Conservation (phyloP, 306 rosid species). For the Glycyrrhiza uralensis region DNA sequence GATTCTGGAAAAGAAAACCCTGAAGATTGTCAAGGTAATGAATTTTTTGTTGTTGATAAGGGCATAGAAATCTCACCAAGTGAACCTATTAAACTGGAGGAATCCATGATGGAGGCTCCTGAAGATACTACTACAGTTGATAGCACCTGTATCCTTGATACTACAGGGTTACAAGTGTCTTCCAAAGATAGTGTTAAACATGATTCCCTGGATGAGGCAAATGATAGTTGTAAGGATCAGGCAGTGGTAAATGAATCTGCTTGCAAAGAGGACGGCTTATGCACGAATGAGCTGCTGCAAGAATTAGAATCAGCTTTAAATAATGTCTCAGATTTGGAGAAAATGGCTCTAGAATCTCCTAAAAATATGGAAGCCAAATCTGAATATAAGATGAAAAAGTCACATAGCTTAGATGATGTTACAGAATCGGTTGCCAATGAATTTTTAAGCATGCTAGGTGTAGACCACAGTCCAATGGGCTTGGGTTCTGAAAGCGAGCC, state of each 20-base stretch:
- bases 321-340: constrained; percentile 58
- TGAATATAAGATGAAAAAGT: constrained; percentile 29
- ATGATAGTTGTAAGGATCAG: constrained; percentile 33
- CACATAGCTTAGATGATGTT: constrained; percentile 62
- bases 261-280: constrained; percentile 35
- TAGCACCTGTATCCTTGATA: constrained; percentile 21
- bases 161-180: constrained; percentile 32
- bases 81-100: constrained; percentile 42
- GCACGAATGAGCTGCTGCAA: constrained; percentile 59
- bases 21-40: constrained; percentile 46
- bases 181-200: constrained; percentile 34
- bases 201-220: constrained; percentile 30
- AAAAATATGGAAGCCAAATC: constrained; percentile 33
- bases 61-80: constrained; percentile 49
- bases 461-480: constrained; percentile 49
- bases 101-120: constrained; percentile 27
- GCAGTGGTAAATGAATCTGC: constrained; percentile 24
- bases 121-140: constrained; percentile 41
- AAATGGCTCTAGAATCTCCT: constrained; percentile 60
- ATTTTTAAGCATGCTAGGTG: constrained; percentile 66
- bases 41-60: constrained; percentile 57
- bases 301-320: constrained; percentile 75
- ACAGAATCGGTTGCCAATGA: constrained; percentile 70
- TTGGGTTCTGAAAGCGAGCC: constrained; percentile 73
- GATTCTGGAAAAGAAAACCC: constrained; percentile 40